phyloP scores from a whole-genome alignment of 305 asterid genomes.

The Rubia balearica region DNA sequence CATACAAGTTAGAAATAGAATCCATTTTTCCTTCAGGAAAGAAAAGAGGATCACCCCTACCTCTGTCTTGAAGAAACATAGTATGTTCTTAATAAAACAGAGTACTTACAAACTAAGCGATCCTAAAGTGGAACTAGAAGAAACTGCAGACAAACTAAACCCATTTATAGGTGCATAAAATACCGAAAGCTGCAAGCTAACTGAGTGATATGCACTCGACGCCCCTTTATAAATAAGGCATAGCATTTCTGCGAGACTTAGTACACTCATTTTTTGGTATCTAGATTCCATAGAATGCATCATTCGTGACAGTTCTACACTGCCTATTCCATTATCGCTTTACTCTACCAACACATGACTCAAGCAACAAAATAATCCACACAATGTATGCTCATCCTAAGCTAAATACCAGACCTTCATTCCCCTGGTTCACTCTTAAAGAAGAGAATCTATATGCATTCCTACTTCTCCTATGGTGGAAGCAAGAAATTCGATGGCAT shows the following conservation, averaged over 20 bases:
- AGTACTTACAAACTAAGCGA: not conserved
- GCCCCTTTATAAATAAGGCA: not conserved
- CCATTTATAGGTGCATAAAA: not conserved
- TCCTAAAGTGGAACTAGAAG: not conserved
- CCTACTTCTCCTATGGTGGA: conserved; percentile 47
- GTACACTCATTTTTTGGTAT: not conserved
- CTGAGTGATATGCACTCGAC: not conserved
- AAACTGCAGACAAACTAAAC: not conserved
- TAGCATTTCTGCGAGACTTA: not conserved
- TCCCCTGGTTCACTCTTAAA: not conserved
- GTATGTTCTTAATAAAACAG: not conserved
- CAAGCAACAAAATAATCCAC: not conserved
- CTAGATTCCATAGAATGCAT: not conserved
- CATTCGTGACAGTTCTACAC: not conserved
- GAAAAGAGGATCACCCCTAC: not conserved
- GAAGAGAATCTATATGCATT: not conserved
- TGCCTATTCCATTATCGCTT: not conserved
- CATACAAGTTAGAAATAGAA: no score
- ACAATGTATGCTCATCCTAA: not conserved
- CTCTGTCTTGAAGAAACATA: not conserved
- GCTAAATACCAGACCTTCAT: not conserved
- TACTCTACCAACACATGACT: not conserved
- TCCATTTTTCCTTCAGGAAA: not conserved
- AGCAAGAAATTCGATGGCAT: conserved; percentile 25
- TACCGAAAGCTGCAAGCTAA: not conserved